Evolutionary conservation across 1,139 yeast genomes (phyloP).

Genomic region (Hanseniaspora uvarum): DNA sequence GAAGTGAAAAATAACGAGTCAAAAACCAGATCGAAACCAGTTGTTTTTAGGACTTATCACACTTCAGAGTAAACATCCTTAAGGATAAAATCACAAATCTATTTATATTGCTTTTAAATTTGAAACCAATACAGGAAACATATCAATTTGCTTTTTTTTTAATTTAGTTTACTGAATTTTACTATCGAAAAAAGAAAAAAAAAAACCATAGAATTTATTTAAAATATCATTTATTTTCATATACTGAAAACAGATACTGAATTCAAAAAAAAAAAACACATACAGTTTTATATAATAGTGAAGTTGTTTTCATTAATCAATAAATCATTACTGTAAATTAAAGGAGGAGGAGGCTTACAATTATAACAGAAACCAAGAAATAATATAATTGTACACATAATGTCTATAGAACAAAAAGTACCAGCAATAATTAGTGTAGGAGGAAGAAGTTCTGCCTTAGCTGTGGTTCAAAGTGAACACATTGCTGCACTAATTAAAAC

Average conservation of each 20-base stretch:
- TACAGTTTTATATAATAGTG: neutral
- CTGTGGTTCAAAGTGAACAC: slow-evolving; percentile 73
- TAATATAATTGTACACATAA: slow-evolving; percentile 1
- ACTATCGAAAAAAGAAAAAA: neutral
- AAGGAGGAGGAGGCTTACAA: slow-evolving; percentile 19
- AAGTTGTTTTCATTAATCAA: neutral
- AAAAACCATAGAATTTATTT: neutral
- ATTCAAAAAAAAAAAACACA: neutral
- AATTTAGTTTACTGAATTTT: neutral
- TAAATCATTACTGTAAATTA: slow-evolving; percentile 13
- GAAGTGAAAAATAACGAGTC: neutral
- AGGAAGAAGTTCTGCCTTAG: slow-evolving; percentile 78
- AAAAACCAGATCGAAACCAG: too few relatives aligned
- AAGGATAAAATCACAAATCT: neutral
- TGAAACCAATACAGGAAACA: too few relatives aligned
- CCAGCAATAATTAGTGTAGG: slow-evolving; percentile 42
- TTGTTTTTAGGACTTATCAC: neutral
- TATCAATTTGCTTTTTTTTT: too few relatives aligned
- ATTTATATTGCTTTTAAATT: too few relatives aligned
- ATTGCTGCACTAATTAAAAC: slow-evolving; percentile 53
- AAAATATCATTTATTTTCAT: neutral
- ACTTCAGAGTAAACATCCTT: neutral
- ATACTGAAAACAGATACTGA: neutral
- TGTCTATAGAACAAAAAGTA: neutral
- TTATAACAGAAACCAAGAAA: neutral